A percentile compares a stretch with the other conserved stretches of the same genome.
Conservation (phyloP, 139 green algal species). For the Chlamydomonas sp. region DNA sequence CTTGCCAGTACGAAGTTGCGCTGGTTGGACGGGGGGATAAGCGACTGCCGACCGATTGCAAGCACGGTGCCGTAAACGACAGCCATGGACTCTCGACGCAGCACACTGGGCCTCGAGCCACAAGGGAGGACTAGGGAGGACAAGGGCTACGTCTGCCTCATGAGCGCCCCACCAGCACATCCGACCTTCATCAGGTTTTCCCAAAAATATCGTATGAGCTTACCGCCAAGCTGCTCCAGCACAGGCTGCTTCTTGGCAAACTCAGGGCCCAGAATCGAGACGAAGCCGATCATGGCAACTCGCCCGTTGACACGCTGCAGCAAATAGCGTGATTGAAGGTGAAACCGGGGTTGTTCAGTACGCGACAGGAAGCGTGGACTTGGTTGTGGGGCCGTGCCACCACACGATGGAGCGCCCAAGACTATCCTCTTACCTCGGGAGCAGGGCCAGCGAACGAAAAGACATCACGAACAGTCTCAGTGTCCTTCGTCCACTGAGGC, state of each 20-base stretch:
- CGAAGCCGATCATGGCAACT: constrained; percentile 64
- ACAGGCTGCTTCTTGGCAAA: constrained; percentile 40
- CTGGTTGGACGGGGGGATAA: no score
- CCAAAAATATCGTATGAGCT: background rate
- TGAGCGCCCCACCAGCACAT: background rate
- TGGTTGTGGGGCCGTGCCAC: background rate
- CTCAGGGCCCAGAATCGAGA: constrained; percentile 51
- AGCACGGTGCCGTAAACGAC: background rate
- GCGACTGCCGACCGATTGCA: no score
- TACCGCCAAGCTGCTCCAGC: constrained; percentile 53
- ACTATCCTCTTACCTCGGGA: constrained; percentile 32
- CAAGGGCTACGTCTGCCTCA: background rate
- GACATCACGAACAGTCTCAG: constrained; percentile 39
- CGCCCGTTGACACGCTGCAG: constrained; percentile 62
- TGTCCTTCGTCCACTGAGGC: constrained; percentile 37
- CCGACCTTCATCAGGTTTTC: background rate
- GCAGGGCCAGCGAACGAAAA: constrained; percentile 44
- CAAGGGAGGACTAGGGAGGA: background rate
- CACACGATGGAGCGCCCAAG: background rate
- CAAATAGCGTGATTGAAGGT: background rate
- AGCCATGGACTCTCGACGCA: background rate
- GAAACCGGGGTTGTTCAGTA: background rate
- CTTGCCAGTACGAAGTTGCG: no score
- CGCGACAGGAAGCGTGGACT: background rate
- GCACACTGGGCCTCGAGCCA: background rate